Conservation (phyloP, 371 early-diverging fungal genomes). For the Syncephalastrum racemosum region DNA sequence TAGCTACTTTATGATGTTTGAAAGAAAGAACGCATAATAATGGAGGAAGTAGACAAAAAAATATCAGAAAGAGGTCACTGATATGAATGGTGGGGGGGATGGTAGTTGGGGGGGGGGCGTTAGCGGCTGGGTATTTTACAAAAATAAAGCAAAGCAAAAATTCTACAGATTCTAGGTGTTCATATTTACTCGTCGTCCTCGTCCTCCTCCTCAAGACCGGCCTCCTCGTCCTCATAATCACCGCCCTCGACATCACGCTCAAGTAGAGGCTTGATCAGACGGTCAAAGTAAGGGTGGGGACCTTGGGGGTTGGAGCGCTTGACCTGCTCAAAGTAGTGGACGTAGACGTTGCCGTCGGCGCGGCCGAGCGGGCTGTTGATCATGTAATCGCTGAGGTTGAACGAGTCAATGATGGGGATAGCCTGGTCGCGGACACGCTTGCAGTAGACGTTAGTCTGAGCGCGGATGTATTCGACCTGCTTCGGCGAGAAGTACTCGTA, state of each 20-base stretch:
- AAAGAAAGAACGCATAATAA: no score
- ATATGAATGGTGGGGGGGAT: no score
- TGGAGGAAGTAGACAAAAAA: no score
- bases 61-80: no score
- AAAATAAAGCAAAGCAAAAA: slow-evolving; percentile 6
- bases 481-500: slow-evolving; percentile 77
- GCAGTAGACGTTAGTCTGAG: slow-evolving; percentile 70
- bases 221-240: slow-evolving; percentile 52
- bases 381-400: slow-evolving; percentile 84
- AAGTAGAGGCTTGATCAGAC: slow-evolving; percentile 80
- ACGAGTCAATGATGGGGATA: slow-evolving; percentile 86
- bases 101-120: background rate
- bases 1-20: no score
- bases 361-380: slow-evolving; percentile 90
- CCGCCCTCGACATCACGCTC: slow-evolving; percentile 57
- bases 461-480: slow-evolving; percentile 70
- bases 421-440: slow-evolving; percentile 75
- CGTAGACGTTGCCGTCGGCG: slow-evolving; percentile 87
- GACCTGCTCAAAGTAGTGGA: slow-evolving; percentile 85
- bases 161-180: background rate
- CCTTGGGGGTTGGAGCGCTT: slow-evolving; percentile 73
- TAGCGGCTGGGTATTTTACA: background rate
- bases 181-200: slow-evolving; percentile 21
- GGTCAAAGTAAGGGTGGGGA: slow-evolving; percentile 80
- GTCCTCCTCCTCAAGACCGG: slow-evolving; percentile 39